Percentiles rank a stretch among this genome's conserved stretches.
These are phyloP conservation scores for Craspedostauros australis DNA, from an alignment of 108 stramenopile genomes.

Conservation along the genomic window DNA sequence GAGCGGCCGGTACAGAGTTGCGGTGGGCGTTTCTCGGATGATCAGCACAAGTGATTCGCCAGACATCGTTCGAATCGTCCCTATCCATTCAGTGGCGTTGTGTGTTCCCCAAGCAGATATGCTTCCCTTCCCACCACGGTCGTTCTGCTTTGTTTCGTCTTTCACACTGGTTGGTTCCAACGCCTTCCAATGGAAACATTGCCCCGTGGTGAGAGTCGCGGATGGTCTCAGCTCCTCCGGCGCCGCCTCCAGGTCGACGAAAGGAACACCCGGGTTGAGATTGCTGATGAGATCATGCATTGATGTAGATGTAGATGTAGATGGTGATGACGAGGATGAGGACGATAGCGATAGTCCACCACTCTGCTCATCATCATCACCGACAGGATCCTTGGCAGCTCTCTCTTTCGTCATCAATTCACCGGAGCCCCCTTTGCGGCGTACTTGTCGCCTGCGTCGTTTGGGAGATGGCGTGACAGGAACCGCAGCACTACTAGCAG, in stretches of 20 bases:
- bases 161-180: constrained; percentile 14
- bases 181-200: constrained; percentile 81
- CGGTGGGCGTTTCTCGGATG: constrained; percentile 67
- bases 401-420: too few relatives aligned
- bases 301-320: too few relatives aligned
- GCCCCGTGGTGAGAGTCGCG: constrained; percentile 75
- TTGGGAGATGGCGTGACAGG: too few relatives aligned
- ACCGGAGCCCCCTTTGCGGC: too few relatives aligned
- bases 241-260: constrained; percentile 58
- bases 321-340: too few relatives aligned
- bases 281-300: too few relatives aligned
- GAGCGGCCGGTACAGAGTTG: constrained; percentile 68
- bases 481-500: too few relatives aligned
- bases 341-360: too few relatives aligned
- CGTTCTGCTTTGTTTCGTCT: background rate
- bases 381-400: too few relatives aligned
- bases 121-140: background rate
- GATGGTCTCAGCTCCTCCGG: constrained; percentile 74
- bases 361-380: too few relatives aligned
- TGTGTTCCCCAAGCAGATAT: constrained; percentile 82
- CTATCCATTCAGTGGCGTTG: constrained; percentile 82
- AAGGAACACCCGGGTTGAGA: constrained; percentile 15
- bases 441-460: too few relatives aligned
- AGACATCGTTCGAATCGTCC: constrained; percentile 29
- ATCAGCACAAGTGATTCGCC: constrained; percentile 43